These are phyloP conservation scores for Umbilicaria muhlenbergii DNA, from an alignment of 495 filamentous ascomycete species.

Conservation along the genomic window DNA sequence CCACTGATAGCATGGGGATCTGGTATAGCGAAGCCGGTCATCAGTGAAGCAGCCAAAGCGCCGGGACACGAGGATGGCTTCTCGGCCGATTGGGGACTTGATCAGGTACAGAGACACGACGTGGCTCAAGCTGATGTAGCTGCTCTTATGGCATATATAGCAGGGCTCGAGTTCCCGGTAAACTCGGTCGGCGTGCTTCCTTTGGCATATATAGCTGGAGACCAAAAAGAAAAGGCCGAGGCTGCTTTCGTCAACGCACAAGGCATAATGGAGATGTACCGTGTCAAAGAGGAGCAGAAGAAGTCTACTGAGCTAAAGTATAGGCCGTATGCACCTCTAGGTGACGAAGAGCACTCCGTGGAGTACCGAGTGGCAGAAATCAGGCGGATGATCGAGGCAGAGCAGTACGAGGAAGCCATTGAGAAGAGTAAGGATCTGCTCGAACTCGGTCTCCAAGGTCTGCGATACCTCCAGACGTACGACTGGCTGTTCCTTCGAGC, in stretches of 20 bases:
- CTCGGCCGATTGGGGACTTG: slow-evolving; percentile 75
- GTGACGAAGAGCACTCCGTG: slow-evolving; percentile 43
- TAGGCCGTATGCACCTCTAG: slow-evolving; percentile 48
- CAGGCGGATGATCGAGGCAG: slow-evolving; percentile 45
- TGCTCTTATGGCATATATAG: slow-evolving; percentile 92
- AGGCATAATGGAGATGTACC: slow-evolving; percentile 92
- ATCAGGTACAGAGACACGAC: slow-evolving; percentile 70
- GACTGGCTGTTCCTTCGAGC: slow-evolving; percentile 96
- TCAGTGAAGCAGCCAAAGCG: slow-evolving; percentile 33
- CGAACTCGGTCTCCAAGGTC: slow-evolving; percentile 59
- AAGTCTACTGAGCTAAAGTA: slow-evolving; percentile 59
- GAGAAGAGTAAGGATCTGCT: slow-evolving; percentile 58
- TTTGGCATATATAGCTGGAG: slow-evolving; percentile 59
- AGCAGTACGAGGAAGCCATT: slow-evolving; percentile 59
- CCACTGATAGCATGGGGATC: slow-evolving; percentile 91
- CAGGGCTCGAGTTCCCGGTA: slow-evolving; percentile 78
- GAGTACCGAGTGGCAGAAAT: slow-evolving; percentile 56
- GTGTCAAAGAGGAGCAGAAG: slow-evolving; percentile 84
- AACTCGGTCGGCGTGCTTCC: slow-evolving; percentile 95
- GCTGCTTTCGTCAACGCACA: slow-evolving; percentile 75
- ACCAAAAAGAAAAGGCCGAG: slow-evolving; percentile 60
- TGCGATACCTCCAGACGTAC: slow-evolving; percentile 89
- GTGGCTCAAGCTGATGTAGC: slow-evolving; percentile 92
- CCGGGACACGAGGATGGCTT: slow-evolving; percentile 86
- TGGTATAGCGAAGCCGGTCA: slow-evolving; percentile 64